Base-by-base conservation (phyloP, 2,329 filamentous ascomycete species). In the Ophiostoma tasmaniense region DNA sequence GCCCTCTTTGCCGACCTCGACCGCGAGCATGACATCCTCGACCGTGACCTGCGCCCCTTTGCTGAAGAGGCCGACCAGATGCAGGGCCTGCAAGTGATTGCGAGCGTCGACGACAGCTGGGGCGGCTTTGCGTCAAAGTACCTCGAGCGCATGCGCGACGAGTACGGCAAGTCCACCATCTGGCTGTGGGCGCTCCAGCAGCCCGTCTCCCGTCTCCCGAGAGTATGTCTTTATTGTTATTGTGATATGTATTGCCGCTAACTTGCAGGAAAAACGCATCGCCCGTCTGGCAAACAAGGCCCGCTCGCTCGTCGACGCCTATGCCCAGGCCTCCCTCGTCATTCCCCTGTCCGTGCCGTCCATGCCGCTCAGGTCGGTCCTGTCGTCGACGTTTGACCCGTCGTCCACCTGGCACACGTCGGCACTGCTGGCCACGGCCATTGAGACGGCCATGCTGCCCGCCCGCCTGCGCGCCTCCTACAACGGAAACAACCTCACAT, bases 1-100 rank as follows among this genome's bases (percentile, higher is more conserved):
- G 90, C 93, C 64, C 83, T 97, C 6, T 97, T 93, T 73, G 80
- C 81, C 25, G 83, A 83, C 2, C 81, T 93, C 8, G 90, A 94
- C 77, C 88, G 86, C 75, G 92, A 96, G 74, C 87, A 93, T 73
- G 94, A 97, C 74, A 78, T 98, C 5, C 81, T 97, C 3, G 95
- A 99, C 76, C 86, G 93, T n/a, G 94, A 99, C 77, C 81, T 97
- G 73, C 84, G 95, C 50, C 89, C 89, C 0, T 97, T 97, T 76
- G 87, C 89, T 2, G 95, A 99, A 79, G 95, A 98, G 79, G 95
- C 93, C 73, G 95, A 99, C 77, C 89, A 92, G 68, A 84, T 98
- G 80, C 93, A 97, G 78, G 94, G 90, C 0, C 82, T 99, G 22
- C 94, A 98, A 77, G 76, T 93, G 13, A 85, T 93, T 71, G 83